These are phyloP conservation scores for Naganishia albida DNA, from an alignment of 1,284 basidiomycete genomes.

Conservation along the genomic window DNA sequence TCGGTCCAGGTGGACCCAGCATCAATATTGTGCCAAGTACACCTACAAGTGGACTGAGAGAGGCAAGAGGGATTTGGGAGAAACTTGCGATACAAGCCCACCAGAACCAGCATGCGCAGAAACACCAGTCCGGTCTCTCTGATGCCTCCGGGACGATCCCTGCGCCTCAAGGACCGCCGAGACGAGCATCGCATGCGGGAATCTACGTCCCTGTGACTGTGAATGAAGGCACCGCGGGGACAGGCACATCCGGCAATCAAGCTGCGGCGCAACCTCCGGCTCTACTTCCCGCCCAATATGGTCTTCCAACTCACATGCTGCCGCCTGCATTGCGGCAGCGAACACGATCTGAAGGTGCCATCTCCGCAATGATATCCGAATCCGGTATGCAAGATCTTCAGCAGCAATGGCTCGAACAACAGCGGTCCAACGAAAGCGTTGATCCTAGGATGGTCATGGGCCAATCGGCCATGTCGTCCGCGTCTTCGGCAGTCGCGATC, in stretches of 20 bases:
- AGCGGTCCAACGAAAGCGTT: conserved; percentile 21
- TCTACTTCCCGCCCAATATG: neutral
- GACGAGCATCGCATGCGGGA: conserved; percentile 32
- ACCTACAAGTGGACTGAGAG: conserved; percentile 52
- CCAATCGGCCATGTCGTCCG: conserved; percentile 22
- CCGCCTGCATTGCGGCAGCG: conserved; percentile 25
- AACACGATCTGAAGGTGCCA: conserved; percentile 29
- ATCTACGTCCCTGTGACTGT: conserved; percentile 24
- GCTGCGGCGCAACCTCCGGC: neutral
- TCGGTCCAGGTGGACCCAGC: conserved; percentile 49
- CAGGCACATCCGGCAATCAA: too few relatives aligned
- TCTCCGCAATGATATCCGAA: conserved; percentile 18
- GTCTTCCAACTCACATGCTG: neutral
- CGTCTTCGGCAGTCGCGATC: conserved; percentile 4
- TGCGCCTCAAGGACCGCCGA: conserved; percentile 13
- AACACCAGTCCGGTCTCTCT: conserved; percentile 34
- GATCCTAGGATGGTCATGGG: conserved; percentile 33
- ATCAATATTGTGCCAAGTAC: conserved; percentile 55
- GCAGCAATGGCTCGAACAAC: conserved; percentile 22
- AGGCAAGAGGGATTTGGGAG: conserved; percentile 50
- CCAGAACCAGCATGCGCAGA: conserved; percentile 36
- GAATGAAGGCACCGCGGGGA: neutral
- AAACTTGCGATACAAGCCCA: conserved; percentile 43
- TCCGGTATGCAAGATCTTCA: conserved; percentile 3
- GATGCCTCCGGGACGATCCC: conserved; percentile 18